These are phyloP conservation scores for Sherardia arvensis DNA, from an alignment of 257 asterid genomes.

Conservation along the genomic window DNA sequence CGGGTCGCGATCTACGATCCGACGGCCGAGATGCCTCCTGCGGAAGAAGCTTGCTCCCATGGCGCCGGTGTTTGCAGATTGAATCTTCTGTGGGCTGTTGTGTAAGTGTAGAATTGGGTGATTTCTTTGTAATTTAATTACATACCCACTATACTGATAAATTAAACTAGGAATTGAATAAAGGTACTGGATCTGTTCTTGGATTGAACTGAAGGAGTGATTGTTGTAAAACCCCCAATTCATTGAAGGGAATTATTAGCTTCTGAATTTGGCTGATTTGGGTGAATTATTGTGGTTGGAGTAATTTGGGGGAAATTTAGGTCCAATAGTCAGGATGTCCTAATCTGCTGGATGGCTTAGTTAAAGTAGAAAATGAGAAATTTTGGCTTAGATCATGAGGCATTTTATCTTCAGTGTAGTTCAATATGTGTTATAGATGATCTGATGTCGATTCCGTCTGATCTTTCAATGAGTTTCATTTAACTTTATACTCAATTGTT, in stretches of 20 bases:
- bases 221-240: too few species aligned
- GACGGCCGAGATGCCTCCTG: slow-evolving; percentile 36
- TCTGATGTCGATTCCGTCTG: too few species aligned
- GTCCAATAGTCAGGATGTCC: background rate
- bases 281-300: background rate
- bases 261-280: slow-evolving; percentile 1
- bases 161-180: background rate
- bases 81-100: background rate
- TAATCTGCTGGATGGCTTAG: background rate
- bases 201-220: background rate
- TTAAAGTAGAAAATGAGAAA: too few species aligned
- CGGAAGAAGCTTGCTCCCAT: slow-evolving; percentile 38
- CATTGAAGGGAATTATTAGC: background rate
- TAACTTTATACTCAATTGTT: too few species aligned
- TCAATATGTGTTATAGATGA: background rate
- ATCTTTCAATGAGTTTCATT: too few species aligned
- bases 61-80: slow-evolving; percentile 18
- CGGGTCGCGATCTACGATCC: slow-evolving; percentile 27
- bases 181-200: background rate
- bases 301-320: background rate
- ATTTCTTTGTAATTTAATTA: background rate
- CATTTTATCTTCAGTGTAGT: too few species aligned
- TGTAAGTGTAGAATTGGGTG: background rate
- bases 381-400: background rate
- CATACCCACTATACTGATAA: background rate